Conservation (phyloP, 192 early-diverging fungal genomes). For the Backusella liffmaniae region DNA sequence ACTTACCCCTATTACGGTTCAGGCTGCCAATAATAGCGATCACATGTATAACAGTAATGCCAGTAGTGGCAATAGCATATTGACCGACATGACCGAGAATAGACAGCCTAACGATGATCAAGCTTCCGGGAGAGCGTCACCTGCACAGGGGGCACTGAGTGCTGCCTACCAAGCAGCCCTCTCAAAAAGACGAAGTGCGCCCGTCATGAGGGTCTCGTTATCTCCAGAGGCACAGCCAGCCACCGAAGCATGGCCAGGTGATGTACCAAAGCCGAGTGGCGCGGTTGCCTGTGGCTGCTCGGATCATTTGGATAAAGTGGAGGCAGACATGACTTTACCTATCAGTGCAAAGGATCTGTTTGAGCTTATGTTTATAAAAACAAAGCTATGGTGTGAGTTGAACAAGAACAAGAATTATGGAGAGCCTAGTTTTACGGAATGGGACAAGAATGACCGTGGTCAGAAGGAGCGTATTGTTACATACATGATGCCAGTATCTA, state of each 20-base stretch:
- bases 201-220: not conserved
- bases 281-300: slow-evolving; percentile 58
- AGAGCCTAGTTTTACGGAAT: not conserved
- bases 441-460: not conserved
- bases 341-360: slow-evolving; percentile 60
- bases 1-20: slow-evolving; percentile 21
- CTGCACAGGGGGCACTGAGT: slow-evolving; percentile 19
- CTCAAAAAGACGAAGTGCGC: not conserved
- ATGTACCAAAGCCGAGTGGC: slow-evolving; percentile 39
- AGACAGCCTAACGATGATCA: not conserved
- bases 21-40: slow-evolving; percentile 3
- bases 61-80: not conserved
- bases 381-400: not conserved
- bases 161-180: slow-evolving; percentile 4
- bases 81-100: not conserved
- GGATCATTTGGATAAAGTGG: slow-evolving; percentile 66
- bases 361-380: slow-evolving; percentile 49
- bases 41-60: not conserved
- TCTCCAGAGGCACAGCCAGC: not conserved
- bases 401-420: not conserved
- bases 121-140: not conserved
- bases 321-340: slow-evolving; percentile 45
- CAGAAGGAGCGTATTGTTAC: slow-evolving; percentile 44
- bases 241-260: slow-evolving; percentile 33
- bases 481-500: slow-evolving; percentile 69